Evolutionary conservation across 1,139 yeast genomes (phyloP).

Genomic region (Suhomyces taliae): DNA sequence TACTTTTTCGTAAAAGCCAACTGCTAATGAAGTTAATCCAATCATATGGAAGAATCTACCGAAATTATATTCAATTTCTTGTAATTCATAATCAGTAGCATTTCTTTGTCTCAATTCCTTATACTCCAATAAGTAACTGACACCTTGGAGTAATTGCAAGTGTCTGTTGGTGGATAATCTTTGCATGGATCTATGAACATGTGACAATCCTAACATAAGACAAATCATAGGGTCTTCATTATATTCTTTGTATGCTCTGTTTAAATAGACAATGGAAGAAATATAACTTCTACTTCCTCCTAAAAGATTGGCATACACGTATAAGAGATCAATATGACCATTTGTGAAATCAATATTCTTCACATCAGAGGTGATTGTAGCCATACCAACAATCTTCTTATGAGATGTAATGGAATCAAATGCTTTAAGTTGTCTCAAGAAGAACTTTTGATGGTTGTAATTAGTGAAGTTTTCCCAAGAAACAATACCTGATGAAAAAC

Average conservation of each 20-base stretch:
- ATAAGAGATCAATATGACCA: slow-evolving; percentile 70
- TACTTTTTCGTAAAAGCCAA: slow-evolving; percentile 69
- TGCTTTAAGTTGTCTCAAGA: slow-evolving; percentile 85
- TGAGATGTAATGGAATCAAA: slow-evolving; percentile 66
- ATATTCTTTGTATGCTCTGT: slow-evolving; percentile 59
- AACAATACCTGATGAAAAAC: slow-evolving; percentile 62
- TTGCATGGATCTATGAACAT: slow-evolving; percentile 91
- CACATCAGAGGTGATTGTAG: slow-evolving; percentile 54
- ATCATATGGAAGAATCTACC: slow-evolving; percentile 85
- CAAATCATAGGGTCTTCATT: slow-evolving; percentile 79
- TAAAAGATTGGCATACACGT: slow-evolving; percentile 76
- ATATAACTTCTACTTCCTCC: slow-evolving; percentile 82
- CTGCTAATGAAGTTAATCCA: slow-evolving; percentile 73
- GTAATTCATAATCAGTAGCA: slow-evolving; percentile 54
- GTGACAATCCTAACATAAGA: slow-evolving; percentile 72
- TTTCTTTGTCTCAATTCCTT: slow-evolving; percentile 39
- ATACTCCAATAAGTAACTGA: slow-evolving; percentile 75
- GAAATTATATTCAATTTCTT: slow-evolving; percentile 80
- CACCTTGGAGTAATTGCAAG: slow-evolving; percentile 81
- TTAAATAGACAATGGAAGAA: slow-evolving; percentile 70
- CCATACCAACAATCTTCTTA: slow-evolving; percentile 69
- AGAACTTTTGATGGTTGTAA: slow-evolving; percentile 84
- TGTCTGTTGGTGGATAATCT: slow-evolving; percentile 84
- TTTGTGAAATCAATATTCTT: slow-evolving; percentile 42
- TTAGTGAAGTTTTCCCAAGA: slow-evolving; percentile 65